Percentiles rank a stretch among this genome's conserved stretches.
phyloP scores from a whole-genome alignment of 2,329 filamentous ascomycete genomes.

The Colletotrichum musae region DNA sequence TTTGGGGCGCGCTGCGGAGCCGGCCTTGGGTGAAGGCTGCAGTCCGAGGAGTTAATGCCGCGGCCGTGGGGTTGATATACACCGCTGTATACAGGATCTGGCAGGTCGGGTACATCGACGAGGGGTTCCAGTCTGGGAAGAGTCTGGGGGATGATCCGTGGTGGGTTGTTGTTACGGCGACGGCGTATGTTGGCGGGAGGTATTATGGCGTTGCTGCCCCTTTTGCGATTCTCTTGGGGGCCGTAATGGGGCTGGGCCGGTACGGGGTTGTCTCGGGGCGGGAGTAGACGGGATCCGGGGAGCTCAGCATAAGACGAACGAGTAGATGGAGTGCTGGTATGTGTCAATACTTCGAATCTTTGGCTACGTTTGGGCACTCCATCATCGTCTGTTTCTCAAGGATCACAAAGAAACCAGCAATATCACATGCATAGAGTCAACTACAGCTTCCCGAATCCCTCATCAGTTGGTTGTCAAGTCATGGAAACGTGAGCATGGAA shows the following conservation, averaged over 20 bases:
- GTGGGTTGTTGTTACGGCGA: slow-evolving; percentile 69
- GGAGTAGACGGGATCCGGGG: background rate
- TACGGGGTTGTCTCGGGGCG: slow-evolving; percentile 47
- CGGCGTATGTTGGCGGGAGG: slow-evolving; percentile 50
- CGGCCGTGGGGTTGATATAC: slow-evolving; percentile 69
- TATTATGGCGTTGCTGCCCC: slow-evolving; percentile 52
- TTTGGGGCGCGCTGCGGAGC: slow-evolving; percentile 64
- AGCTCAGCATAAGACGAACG: no score
- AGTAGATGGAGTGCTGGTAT: no score
- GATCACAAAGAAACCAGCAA: no score
- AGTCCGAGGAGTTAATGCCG: slow-evolving; percentile 68
- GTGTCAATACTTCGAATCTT: no score
- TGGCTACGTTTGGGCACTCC: no score
- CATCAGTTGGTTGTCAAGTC: no score
- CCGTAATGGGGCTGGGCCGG: slow-evolving; percentile 51
- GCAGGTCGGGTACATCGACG: slow-evolving; percentile 68
- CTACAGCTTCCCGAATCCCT: no score
- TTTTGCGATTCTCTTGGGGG: slow-evolving; percentile 51
- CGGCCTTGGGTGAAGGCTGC: slow-evolving; percentile 58
- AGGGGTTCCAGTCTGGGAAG: slow-evolving; percentile 57
- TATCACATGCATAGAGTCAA: no score
- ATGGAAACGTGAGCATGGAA: no score
- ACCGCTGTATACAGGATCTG: slow-evolving; percentile 72
- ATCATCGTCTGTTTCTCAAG: no score
- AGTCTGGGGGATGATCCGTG: slow-evolving; percentile 69